These are phyloP conservation scores for Hymenoscyphus fructigenus DNA, from an alignment of 2,329 filamentous ascomycete genomes.

Conservation along the genomic window DNA sequence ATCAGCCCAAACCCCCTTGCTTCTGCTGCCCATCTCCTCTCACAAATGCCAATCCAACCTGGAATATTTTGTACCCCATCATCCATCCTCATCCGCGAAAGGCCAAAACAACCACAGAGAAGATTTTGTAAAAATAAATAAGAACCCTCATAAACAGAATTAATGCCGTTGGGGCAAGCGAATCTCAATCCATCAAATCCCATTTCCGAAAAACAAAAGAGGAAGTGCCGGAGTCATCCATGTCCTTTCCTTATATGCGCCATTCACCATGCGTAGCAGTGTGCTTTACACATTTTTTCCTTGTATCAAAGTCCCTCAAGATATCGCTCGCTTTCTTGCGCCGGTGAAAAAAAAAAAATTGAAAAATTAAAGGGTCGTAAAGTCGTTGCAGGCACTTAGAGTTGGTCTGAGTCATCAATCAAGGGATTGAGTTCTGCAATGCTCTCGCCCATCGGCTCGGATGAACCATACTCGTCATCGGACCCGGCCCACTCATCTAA, in stretches of 20 bases:
- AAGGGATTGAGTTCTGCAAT: constrained; percentile 48
- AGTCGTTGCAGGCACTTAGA: constrained; percentile 8
- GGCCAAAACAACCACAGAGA: background rate
- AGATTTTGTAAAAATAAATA: background rate
- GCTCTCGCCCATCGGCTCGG: constrained; percentile 51
- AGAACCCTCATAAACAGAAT: background rate
- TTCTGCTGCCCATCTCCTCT: background rate
- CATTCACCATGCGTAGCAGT: constrained; percentile 2
- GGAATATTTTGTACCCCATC: background rate
- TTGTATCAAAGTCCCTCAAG: background rate
- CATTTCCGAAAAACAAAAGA: background rate
- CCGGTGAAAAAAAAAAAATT: background rate
- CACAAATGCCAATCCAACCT: background rate
- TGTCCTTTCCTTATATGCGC: background rate
- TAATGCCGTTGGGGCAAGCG: background rate
- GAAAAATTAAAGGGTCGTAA: background rate
- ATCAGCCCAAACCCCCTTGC: background rate
- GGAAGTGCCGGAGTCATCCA: background rate
- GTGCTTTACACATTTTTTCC: background rate
- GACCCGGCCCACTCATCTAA: constrained; percentile 38
- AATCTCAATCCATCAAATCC: background rate
- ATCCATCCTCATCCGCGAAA: background rate
- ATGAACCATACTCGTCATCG: constrained; percentile 45
- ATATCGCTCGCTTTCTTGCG: constrained; percentile 1
- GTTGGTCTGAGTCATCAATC: constrained; percentile 38